A percentile compares a stretch with the other conserved stretches of the same genome.
phyloP scores from a whole-genome alignment of 2,329 filamentous ascomycete genomes.

The Talaromyces piceae region DNA sequence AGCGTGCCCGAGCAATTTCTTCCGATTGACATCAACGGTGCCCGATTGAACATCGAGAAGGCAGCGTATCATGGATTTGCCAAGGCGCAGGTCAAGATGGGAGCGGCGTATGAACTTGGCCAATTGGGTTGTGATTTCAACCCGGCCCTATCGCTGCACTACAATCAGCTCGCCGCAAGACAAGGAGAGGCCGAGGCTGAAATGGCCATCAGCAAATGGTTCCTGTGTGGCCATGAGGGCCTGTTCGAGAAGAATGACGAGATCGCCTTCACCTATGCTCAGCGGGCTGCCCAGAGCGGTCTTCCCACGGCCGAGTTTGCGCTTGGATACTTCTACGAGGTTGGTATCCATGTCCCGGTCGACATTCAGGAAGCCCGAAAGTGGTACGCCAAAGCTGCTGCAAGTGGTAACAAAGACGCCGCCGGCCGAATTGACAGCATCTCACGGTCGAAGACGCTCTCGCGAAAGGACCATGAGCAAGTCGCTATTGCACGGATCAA shows the following conservation, averaged over 20 bases:
- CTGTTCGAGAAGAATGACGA: constrained; percentile 94
- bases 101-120: constrained; percentile 87
- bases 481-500: constrained; percentile 84
- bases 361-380: constrained; percentile 72
- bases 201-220: constrained; percentile 97
- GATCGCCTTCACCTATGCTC: constrained; percentile 82
- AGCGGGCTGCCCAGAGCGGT: constrained; percentile 73
- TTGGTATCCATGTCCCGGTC: constrained; percentile 84
- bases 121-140: constrained; percentile 93
- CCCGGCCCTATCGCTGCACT: constrained; percentile 84
- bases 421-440: constrained; percentile 74
- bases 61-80: constrained; percentile 92
- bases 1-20: constrained; percentile 65
- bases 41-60: constrained; percentile 88
- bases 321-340: constrained; percentile 94
- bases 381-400: constrained; percentile 87
- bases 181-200: constrained; percentile 92
- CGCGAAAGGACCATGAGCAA: constrained; percentile 86
- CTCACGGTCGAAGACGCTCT: constrained; percentile 71
- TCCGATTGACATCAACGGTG: constrained; percentile 61
- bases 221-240: constrained; percentile 87
- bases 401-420: constrained; percentile 88
- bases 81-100: constrained; percentile 96
- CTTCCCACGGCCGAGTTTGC: constrained; percentile 91
- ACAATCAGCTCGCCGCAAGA: constrained; percentile 84